A percentile compares a stretch with the other conserved stretches of the same genome.
Conservation (phyloP, 2,329 filamentous ascomycete species). For the Seiridium cupressi region DNA sequence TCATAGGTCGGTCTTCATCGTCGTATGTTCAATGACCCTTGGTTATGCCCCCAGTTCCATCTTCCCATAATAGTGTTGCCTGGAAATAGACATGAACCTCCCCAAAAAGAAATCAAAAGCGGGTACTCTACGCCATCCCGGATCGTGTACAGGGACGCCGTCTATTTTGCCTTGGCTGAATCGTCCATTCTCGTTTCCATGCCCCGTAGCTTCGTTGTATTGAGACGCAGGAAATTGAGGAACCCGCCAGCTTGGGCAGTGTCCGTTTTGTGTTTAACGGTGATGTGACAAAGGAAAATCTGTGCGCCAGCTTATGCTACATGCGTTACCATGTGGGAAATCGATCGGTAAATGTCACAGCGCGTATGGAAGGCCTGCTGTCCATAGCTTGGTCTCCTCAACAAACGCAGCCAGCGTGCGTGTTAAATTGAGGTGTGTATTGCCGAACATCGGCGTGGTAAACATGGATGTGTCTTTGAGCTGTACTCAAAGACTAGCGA, state of each 20-base stretch:
- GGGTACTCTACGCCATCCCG: slow-evolving; percentile 3
- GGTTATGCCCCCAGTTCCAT: not conserved
- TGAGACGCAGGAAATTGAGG: not conserved
- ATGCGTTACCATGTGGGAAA: slow-evolving; percentile 12
- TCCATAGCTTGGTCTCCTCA: not conserved
- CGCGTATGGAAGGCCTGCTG: slow-evolving; percentile 1
- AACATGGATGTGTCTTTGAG: too few species aligned
- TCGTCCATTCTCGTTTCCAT: not conserved
- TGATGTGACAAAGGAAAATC: slow-evolving; percentile 12
- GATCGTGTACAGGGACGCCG: slow-evolving; percentile 19
- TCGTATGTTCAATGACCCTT: not conserved
- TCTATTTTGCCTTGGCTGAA: slow-evolving; percentile 5
- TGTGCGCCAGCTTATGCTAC: slow-evolving; percentile 27
- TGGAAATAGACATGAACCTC: not conserved
- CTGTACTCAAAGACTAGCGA: too few species aligned
- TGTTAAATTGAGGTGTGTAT: too few species aligned
- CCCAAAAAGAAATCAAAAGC: not conserved
- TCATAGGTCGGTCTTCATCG: not conserved
- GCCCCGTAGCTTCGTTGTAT: not conserved
- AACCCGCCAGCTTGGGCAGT: not conserved
- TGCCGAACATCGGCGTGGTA: too few species aligned
- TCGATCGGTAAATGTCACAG: not conserved
- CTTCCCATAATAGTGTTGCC: not conserved
- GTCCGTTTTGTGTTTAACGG: not conserved
- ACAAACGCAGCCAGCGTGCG: not conserved